A percentile compares a stretch with the other conserved stretches of the same genome.
Conservation (phyloP, 257 asterid genomes). For the Plantago major region DNA sequence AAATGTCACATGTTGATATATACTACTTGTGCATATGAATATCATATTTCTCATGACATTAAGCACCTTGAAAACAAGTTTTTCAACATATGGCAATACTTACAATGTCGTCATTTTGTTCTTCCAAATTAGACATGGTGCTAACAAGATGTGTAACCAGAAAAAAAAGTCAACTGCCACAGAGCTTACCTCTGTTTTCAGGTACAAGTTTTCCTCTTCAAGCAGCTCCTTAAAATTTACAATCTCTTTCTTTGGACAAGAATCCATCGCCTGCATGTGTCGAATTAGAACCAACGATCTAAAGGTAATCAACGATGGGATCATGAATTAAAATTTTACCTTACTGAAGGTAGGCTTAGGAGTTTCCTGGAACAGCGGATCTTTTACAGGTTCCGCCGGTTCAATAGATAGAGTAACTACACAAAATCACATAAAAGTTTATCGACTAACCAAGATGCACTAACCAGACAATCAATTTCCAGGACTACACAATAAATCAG, state of each 20-base stretch:
- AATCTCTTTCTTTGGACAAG: slow-evolving; percentile 66
- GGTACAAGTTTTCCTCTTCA: slow-evolving; percentile 78
- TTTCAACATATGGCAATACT: too few relatives aligned
- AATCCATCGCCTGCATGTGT: slow-evolving; percentile 56
- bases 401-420: slow-evolving; percentile 64
- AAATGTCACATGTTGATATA: too few relatives aligned
- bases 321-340: slow-evolving; percentile 30
- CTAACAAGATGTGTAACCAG: too few relatives aligned
- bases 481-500: too few relatives aligned
- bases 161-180: slow-evolving; percentile 4
- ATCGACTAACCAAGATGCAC: background rate
- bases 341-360: slow-evolving; percentile 64
- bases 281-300: slow-evolving; percentile 6
- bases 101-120: too few relatives aligned
- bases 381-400: slow-evolving; percentile 60
- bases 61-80: too few relatives aligned
- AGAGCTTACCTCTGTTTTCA: slow-evolving; percentile 65
- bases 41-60: too few relatives aligned
- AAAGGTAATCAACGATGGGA: slow-evolving; percentile 1
- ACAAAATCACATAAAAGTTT: slow-evolving; percentile 11
- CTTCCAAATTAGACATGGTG: too few relatives aligned
- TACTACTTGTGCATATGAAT: too few relatives aligned
- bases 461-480: background rate
- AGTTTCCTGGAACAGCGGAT: slow-evolving; percentile 72
- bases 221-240: slow-evolving; percentile 64